Evolutionary conservation across 257 asterid species (phyloP).

Genomic region (Solanum appendiculatum): DNA sequence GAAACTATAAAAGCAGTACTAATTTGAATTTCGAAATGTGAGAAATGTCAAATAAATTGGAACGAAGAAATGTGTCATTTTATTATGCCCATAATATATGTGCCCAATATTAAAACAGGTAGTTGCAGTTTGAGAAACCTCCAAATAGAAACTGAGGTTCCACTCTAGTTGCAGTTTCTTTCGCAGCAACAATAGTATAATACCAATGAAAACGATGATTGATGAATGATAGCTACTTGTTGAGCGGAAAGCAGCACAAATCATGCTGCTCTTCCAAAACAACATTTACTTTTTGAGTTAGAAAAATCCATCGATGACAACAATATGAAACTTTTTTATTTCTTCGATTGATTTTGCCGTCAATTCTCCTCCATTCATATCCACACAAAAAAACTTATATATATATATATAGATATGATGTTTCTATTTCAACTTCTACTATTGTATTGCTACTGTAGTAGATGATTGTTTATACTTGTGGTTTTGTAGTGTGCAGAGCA

Average conservation of each 20-base stretch:
- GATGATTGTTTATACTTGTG: background rate
- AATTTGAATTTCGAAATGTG: too few relatives aligned
- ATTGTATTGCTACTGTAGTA: background rate
- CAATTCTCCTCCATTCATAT: background rate
- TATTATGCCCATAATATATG: background rate
- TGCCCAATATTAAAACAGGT: background rate
- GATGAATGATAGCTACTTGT: background rate
- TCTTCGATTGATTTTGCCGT: background rate
- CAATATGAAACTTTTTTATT: background rate
- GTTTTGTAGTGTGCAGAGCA: background rate
- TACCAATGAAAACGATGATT: background rate
- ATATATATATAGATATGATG: background rate
- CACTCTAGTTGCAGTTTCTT: background rate
- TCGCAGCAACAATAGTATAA: background rate
- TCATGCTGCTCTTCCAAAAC: background rate
- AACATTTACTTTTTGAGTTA: conserved; percentile 5
- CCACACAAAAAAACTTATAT: background rate
- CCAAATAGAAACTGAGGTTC: background rate
- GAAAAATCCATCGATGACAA: background rate
- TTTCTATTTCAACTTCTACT: background rate
- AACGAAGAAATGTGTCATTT: too few relatives aligned
- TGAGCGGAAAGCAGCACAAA: background rate
- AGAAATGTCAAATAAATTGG: too few relatives aligned
- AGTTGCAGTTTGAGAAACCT: background rate
- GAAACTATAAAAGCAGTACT: too few relatives aligned